Percentiles rank a stretch among this genome's conserved stretches.
These are phyloP conservation scores for Cyclocybe cylindracea DNA, from an alignment of 768 basidiomycete genomes.

Conservation along the genomic window DNA sequence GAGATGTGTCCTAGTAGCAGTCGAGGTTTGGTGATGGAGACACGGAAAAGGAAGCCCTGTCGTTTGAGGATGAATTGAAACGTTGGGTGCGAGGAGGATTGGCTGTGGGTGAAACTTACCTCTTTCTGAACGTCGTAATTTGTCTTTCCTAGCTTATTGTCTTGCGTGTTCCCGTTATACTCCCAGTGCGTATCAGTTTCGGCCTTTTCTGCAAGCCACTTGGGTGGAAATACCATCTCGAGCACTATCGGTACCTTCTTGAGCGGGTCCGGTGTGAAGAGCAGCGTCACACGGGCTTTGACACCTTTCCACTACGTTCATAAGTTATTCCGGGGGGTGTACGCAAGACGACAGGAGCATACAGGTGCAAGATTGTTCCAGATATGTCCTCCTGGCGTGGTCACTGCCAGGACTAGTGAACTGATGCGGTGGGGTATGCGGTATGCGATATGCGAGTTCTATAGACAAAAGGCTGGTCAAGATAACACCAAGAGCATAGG, in stretches of 20 bases:
- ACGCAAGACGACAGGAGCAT: conserved; percentile 16
- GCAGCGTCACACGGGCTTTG: conserved; percentile 31
- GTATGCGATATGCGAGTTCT: conserved; percentile 69
- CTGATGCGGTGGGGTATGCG: conserved; percentile 66
- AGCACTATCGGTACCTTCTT: conserved; percentile 51
- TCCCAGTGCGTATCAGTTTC: conserved; percentile 45
- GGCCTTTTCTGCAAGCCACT: conserved; percentile 62
- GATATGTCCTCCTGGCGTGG: conserved; percentile 45
- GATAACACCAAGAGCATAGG: not conserved
- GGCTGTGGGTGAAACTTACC: conserved; percentile 32
- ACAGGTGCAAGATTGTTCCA: conserved; percentile 70
- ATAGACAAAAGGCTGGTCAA: not conserved
- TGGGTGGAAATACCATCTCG: conserved; percentile 57
- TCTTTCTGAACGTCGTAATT: conserved; percentile 62
- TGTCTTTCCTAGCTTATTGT: conserved; percentile 46
- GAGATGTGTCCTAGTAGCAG: conserved; percentile 61
- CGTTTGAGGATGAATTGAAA: not conserved
- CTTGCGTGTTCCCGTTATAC: conserved; percentile 17
- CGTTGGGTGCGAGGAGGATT: not conserved
- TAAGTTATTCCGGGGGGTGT: not conserved
- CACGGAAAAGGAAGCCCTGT: conserved; percentile 48
- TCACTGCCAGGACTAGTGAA: conserved; percentile 70
- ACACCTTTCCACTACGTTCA: conserved; percentile 40
- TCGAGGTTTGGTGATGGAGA: conserved; percentile 58
- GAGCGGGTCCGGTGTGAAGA: conserved; percentile 45